Base-by-base conservation (phyloP, 768 basidiomycete species). In the Amylocystis lapponica region DNA sequence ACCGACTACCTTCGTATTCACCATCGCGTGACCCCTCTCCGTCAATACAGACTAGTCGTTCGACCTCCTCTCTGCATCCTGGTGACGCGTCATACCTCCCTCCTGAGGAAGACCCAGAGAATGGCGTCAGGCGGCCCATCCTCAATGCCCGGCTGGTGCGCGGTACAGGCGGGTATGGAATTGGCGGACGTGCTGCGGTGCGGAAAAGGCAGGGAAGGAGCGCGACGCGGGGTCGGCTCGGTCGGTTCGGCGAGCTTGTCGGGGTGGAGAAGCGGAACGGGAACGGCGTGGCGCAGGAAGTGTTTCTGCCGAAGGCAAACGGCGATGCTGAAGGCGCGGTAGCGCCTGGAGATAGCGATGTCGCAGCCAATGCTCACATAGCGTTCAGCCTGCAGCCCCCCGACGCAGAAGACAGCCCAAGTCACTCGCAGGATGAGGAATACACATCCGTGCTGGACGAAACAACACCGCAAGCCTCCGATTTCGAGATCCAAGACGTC, bases 111-210 rank as follows among this genome's bases (percentile, higher is more conserved):
- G 52, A 57, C 27, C 51, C 53, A 10, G 55, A 52, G 26, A 43
- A 38, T 34, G 45, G 42, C 2, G 23, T 12, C 17, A 40, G 55
- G 4, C 31, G 52, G 35, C 58, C 64, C 0, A 48, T 60, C 13
- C 48, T 66, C 26, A 59, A 60, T 38, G 58, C 58, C 10, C 50
- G 63, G 16, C 48, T 66, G 22, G 54, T 66, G 2, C 53, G 56
- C 6, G 49, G 51, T 4, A 33, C 35, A 8, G 43, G 56, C 12
- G 49, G 56, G 14, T 50, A 46, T n/a, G 40, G 48, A 1, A 44
- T 51, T 29, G 36, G 47, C 49, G n/a, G n/a, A n/a, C n/a, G n/a
- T n/a, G n/a, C n/a, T n/a, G n/a, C n/a, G n/a, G n/a, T n/a, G n/a
- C n/a, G n/a, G n/a, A 43, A 37, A 10, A 43, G 45, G 16, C 46